Evolutionary conservation across 345 rosid species (phyloP), one percentile per base, ranked within the genome.

Genomic region (Pistacia integerrima): DNA sequence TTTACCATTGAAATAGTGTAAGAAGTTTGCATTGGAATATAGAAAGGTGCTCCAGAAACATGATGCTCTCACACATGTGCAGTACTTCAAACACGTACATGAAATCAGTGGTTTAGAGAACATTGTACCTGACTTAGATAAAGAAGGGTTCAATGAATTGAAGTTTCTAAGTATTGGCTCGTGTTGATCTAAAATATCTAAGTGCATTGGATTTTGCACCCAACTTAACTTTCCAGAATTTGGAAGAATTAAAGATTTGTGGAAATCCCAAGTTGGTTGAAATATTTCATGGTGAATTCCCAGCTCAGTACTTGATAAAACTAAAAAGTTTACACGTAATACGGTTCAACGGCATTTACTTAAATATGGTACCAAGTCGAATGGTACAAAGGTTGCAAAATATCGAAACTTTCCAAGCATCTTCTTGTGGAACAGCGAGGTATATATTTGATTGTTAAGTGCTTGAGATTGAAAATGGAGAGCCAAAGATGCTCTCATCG

Each of bases 391-490:
- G 59, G 28, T 51, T 69, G 17, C 10, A 8, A 49, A 51, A 30
- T 4, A 4, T 69, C 2, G 14, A 28, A 16, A 11, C 2, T 12
- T 28, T 3, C 11, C 5, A 7, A n/a, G 44, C 30, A 6, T 0
- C 6, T 0, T 7, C 1, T 8, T 51, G 72, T 51, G 22, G 1
- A 20, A 49, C 72, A 30, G 1, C 48, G 72, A 1, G 28, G 25
- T 2, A 52, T 51, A 44, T 51, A 8, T 51, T 69, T 67, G 70
- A 67, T n/a, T 25, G 51, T 30, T 11, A 52, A 51, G 72, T 59
- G 44, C 72, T 69, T 69, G 72, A 22, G 38, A 69, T 25, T 69
- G 58, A 22, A 14, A 30, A 69, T 6, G 44, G 52, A 69, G 70
- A 67, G 22, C 4, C 70, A 4, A 25, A 48, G 18, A 41, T 67